These are phyloP conservation scores for Emergomyces orientalis DNA, from an alignment of 2,329 filamentous ascomycete genomes.

Conservation along the genomic window DNA sequence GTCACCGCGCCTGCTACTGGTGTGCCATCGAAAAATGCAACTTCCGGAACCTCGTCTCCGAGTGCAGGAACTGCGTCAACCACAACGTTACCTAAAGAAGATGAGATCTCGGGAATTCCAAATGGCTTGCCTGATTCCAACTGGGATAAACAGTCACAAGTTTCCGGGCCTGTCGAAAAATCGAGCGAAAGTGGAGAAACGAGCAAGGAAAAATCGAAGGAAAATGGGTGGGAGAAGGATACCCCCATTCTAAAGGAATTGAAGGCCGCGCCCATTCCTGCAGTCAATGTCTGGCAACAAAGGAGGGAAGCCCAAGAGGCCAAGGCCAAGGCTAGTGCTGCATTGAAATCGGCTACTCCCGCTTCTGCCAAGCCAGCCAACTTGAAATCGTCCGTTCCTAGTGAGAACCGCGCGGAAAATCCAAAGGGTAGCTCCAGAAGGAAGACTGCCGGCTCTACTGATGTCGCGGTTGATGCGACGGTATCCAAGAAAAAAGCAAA, in stretches of 20 bases:
- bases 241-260: slow-evolving; percentile 52
- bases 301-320: slow-evolving; percentile 58
- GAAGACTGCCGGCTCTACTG: slow-evolving; percentile 27
- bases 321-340: slow-evolving; percentile 36
- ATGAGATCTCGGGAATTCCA: slow-evolving; percentile 51
- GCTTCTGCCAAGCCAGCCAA: slow-evolving; percentile 12
- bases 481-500: slow-evolving; percentile 25
- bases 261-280: slow-evolving; percentile 70
- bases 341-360: slow-evolving; percentile 21
- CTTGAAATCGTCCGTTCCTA: slow-evolving; percentile 17
- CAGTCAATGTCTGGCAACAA: slow-evolving; percentile 82
- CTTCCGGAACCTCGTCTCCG: slow-evolving; percentile 43
- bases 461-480: slow-evolving; percentile 14
- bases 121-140: slow-evolving; percentile 52
- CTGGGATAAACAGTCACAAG: slow-evolving; percentile 58
- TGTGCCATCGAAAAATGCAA: slow-evolving; percentile 23
- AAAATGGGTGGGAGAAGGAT: slow-evolving; percentile 51
- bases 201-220: slow-evolving; percentile 45
- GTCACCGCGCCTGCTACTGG: slow-evolving; percentile 17
- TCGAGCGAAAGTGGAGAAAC: slow-evolving; percentile 31
- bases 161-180: slow-evolving; percentile 54
- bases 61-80: slow-evolving; percentile 46
- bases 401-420: slow-evolving; percentile 28
- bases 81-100: slow-evolving; percentile 48
- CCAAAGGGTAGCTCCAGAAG: slow-evolving; percentile 34